Base-by-base conservation (phyloP, 345 rosid genomes). In the Brassica cretica region DNA sequence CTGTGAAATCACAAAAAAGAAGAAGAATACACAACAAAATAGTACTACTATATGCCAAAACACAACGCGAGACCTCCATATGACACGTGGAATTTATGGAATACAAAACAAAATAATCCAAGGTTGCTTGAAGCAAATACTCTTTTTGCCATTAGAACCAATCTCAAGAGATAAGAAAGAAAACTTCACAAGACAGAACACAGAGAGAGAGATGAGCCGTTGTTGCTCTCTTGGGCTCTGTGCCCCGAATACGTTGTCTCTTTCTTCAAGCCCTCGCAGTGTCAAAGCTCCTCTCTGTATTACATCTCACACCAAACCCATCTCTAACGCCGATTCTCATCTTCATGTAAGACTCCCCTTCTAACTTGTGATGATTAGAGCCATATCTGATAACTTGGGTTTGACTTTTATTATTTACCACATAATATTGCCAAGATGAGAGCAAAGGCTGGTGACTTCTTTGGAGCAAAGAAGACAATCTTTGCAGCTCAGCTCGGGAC, bases 401-500 rank as follows among this genome's bases (percentile, higher is more conserved):
- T 53, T 8, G 15, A 21, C 33, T 61, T 11, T 37, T 2, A 33
- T 62, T 37, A 37, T 6, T 18, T 6, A 10, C n/a, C 70, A 25
- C 75, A 87, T 84, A 79, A 82, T 80, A 63, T 64, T 24, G 33
- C 60, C 10, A 74, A 78, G 67, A 80, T 73, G 18, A 67, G 78
- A 78, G 66, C 41, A 59, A 84, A 68, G 37, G 55, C 78, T 2
- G 19, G 19, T 35, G 79, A 68, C 7, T 65, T 1, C 58, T 39
- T 70, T 55, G 80, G 76, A 70, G 66, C 51, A 15, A 89, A 85
- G 70, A 88, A 76, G 59, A 73, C 83, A 51, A 77, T 85, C 71
- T 74, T 86, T 73, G 89, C 85, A 60, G 71, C 88, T 75, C 90
- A 85, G 77, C 64, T 87, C 41, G 94, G 86, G 70, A 86, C 88